Conservation (phyloP, 2,329 filamentous ascomycete genomes). For the Xylariaceae sp. region DNA sequence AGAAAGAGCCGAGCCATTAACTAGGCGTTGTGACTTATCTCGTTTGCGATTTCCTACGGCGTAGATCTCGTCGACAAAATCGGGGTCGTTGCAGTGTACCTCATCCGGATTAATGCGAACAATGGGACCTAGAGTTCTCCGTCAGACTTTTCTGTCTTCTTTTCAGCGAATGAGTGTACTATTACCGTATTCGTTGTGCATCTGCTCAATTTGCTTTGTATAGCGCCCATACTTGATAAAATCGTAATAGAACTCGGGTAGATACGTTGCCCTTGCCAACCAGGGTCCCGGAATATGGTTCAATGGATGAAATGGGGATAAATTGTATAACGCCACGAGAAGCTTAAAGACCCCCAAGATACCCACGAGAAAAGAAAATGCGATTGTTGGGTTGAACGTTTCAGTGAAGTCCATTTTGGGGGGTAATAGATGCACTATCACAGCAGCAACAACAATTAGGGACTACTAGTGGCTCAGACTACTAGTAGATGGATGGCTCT, state of each 20-base stretch:
- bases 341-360: constrained; percentile 38
- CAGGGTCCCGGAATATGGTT: constrained; percentile 42
- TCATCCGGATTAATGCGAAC: constrained; percentile 45
- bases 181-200: constrained; percentile 44
- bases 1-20: constrained; percentile 19
- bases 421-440: too few relatives aligned
- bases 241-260: constrained; percentile 45
- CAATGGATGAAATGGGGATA: constrained; percentile 45
- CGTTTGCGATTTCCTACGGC: constrained; percentile 30
- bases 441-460: too few relatives aligned
- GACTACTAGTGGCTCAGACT: too few relatives aligned
- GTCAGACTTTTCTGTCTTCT: background rate
- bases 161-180: background rate
- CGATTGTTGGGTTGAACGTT: background rate
- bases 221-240: constrained; percentile 41
- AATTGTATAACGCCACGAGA: constrained; percentile 38
- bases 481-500: too few relatives aligned
- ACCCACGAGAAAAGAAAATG: constrained; percentile 14
- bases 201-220: constrained; percentile 37
- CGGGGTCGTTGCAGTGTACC: constrained; percentile 41
- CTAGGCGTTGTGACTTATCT: constrained; percentile 29
- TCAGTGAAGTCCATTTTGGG: too few relatives aligned
- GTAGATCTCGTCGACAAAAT: constrained; percentile 45
- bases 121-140: constrained; percentile 37
- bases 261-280: constrained; percentile 40